Conservation (phyloP, 306 rosid genomes). For the Trifolium subterraneum region DNA sequence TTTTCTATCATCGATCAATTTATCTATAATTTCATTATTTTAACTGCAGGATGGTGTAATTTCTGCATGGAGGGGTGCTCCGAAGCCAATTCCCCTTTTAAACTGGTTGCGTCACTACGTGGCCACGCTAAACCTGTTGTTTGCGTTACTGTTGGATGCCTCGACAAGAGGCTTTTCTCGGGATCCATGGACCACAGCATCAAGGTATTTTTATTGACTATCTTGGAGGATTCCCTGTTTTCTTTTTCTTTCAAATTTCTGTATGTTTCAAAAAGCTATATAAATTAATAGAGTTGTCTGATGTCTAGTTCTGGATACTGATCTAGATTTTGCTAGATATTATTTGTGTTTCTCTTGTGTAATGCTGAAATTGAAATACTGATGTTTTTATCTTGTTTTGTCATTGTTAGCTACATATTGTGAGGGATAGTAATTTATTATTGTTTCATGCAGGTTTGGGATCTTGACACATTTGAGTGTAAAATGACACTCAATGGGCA, state of each 20-base stretch:
- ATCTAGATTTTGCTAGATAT: no score
- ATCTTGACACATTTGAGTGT: conserved; percentile 49
- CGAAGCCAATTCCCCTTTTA: conserved; percentile 32
- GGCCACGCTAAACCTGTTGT: conserved; percentile 46
- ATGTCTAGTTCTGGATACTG: background rate
- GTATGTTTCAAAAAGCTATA: background rate
- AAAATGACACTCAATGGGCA: conserved; percentile 30
- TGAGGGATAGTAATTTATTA: background rate
- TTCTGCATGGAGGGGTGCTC: conserved; percentile 46
- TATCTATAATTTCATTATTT: background rate
- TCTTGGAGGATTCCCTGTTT: background rate
- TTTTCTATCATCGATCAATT: background rate
- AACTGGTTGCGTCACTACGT: conserved; percentile 33
- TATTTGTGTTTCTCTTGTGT: no score
- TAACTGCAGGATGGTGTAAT: conserved; percentile 47
- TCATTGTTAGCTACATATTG: background rate
- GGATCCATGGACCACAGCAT: conserved; percentile 41
- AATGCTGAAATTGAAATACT: no score
- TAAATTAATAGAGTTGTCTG: background rate
- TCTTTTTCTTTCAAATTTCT: background rate
- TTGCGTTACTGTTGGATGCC: conserved; percentile 39
- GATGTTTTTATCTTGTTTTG: background rate
- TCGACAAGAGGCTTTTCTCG: conserved; percentile 35
- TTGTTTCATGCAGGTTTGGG: conserved; percentile 52
- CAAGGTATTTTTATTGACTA: background rate